phyloP scores from a whole-genome alignment of 371 early-diverging fungal species.

The Amoeboaphelidium occidentale region DNA sequence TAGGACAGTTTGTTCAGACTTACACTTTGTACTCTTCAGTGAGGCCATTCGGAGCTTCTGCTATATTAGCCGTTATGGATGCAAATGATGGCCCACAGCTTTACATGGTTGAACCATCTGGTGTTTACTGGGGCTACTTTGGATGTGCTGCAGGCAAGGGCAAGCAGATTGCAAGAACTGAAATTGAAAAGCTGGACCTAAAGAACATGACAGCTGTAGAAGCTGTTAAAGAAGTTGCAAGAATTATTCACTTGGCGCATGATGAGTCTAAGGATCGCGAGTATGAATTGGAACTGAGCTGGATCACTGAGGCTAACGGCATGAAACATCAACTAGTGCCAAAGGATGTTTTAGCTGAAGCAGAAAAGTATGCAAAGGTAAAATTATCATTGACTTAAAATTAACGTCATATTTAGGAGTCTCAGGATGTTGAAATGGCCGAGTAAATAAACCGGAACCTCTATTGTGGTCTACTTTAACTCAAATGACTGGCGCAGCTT shows the following conservation, averaged over 20 bases:
- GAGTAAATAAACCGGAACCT: too few species aligned
- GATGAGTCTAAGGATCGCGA: conserved; percentile 93
- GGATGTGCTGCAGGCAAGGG: conserved; percentile 91
- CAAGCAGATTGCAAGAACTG: conserved; percentile 84
- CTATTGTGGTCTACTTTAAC: too few species aligned
- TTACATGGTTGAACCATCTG: conserved; percentile 90
- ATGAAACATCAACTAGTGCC: conserved; percentile 63
- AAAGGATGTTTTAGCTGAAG: conserved; percentile 57
- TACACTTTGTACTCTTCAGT: conserved; percentile 89
- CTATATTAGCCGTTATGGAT: conserved; percentile 56
- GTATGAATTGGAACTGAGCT: conserved; percentile 86
- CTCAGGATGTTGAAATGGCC: too few species aligned
- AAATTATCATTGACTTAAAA: too few species aligned
- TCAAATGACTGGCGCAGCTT: too few species aligned
- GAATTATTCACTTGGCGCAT: conserved; percentile 82
- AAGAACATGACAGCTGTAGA: conserved; percentile 57
- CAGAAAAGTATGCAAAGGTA: conserved; percentile 58
- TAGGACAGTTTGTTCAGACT: conserved; percentile 76
- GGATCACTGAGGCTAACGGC: conserved; percentile 70
- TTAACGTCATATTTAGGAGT: too few species aligned
- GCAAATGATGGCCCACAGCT: conserved; percentile 48
- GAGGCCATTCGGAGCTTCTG: conserved; percentile 82
- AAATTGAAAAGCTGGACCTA: conserved; percentile 82
- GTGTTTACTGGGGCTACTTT: conserved; percentile 83
- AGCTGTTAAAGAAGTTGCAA: conserved; percentile 78